Percentiles rank a stretch among this genome's conserved stretches.
Evolutionary conservation across 441 rosid species (phyloP).

Genomic region (Daphne laureola): DNA sequence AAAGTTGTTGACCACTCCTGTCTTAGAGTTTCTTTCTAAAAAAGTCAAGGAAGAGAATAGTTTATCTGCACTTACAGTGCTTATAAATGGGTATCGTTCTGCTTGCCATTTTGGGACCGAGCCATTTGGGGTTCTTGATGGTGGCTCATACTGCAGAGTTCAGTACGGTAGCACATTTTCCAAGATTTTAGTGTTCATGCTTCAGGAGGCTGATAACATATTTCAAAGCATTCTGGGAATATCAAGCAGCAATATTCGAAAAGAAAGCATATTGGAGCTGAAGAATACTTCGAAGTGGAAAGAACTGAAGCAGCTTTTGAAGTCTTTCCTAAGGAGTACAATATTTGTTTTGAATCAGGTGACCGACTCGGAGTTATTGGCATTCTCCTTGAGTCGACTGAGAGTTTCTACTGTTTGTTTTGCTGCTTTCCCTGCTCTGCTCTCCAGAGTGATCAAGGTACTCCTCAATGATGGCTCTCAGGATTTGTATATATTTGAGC

Average conservation of each 20-base stretch:
- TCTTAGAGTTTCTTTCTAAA: constrained; percentile 38
- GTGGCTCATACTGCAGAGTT: constrained; percentile 13
- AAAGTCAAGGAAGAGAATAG: constrained; percentile 42
- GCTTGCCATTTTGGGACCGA: constrained; percentile 71
- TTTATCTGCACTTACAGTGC: constrained; percentile 44
- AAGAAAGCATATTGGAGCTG: constrained; percentile 54
- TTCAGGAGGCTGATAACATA: constrained; percentile 57
- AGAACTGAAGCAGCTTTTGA: constrained; percentile 55
- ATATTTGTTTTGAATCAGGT: constrained; percentile 58
- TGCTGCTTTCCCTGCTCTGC: constrained; percentile 60
- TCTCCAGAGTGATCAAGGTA: constrained; percentile 72
- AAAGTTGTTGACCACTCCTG: constrained; percentile 37
- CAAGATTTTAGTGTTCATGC: constrained; percentile 49
- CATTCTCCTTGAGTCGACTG: constrained; percentile 45
- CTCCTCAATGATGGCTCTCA: constrained; percentile 1
- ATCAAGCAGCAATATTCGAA: constrained; percentile 40
- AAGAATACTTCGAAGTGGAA: constrained; percentile 69
- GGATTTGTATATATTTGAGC: background rate
- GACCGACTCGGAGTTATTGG: constrained; percentile 52
- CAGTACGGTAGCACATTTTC: constrained; percentile 42
- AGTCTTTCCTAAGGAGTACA: constrained; percentile 72
- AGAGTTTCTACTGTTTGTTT: constrained; percentile 50
- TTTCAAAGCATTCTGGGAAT: constrained; percentile 58
- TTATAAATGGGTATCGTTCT: constrained; percentile 73
- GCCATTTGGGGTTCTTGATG: constrained; percentile 27